Conservation (phyloP, 2,329 filamentous ascomycete species). For the Aureobasidium sp. region DNA sequence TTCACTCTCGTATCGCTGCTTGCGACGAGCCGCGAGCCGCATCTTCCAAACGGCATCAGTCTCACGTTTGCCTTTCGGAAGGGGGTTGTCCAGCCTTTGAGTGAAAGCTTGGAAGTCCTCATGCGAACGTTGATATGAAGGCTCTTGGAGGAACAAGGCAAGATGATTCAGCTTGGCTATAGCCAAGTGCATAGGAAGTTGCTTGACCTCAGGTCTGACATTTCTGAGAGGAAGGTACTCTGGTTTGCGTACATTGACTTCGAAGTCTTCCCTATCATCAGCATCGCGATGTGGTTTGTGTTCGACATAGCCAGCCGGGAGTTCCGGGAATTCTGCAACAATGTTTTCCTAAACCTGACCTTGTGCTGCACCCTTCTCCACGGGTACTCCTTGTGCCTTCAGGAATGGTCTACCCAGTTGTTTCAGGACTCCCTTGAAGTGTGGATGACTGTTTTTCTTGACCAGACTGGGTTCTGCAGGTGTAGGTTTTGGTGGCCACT, state of each 20-base stretch:
- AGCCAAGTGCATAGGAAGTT: no score
- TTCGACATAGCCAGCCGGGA: not conserved
- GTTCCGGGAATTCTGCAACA: not conserved
- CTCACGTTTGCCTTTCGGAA: not conserved
- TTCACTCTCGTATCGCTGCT: not conserved
- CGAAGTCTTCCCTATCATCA: not conserved
- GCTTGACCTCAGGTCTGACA: not conserved
- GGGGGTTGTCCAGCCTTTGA: not conserved
- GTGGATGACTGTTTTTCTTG: conserved; percentile 17
- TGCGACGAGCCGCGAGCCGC: not conserved
- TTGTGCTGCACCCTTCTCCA: not conserved
- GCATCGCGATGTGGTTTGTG: not conserved
- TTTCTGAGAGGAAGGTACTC: not conserved
- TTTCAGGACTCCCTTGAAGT: conserved; percentile 35
- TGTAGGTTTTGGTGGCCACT: conserved; percentile 70
- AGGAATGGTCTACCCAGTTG: conserved; percentile 35
- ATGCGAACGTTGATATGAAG: not conserved
- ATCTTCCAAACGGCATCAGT: not conserved
- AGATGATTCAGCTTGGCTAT: not conserved
- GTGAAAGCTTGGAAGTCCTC: not conserved
- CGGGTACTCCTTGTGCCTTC: not conserved
- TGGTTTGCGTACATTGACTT: not conserved
- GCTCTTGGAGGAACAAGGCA: not conserved
- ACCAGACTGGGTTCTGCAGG: conserved; percentile 38
- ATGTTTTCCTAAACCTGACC: not conserved